These are phyloP conservation scores for Fusarium protoensiforme DNA, from an alignment of 2,329 filamentous ascomycete genomes.

Conservation along the genomic window DNA sequence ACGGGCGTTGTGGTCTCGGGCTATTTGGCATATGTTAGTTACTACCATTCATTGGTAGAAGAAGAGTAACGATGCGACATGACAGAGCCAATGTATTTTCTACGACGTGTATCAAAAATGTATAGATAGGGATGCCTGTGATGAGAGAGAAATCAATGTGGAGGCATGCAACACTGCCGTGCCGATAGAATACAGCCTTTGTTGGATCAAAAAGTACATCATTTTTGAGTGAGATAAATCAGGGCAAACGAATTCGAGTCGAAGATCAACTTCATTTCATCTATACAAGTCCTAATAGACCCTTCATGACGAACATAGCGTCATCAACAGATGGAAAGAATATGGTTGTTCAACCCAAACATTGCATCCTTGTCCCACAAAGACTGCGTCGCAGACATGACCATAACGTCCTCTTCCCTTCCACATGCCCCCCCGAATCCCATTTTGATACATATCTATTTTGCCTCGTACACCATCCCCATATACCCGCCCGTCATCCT, in stretches of 20 bases:
- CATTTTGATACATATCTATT: slow-evolving; percentile 16
- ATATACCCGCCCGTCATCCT: neutral
- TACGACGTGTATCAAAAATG: neutral
- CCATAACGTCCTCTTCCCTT: slow-evolving; percentile 13
- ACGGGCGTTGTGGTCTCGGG: neutral
- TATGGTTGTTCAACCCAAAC: neutral
- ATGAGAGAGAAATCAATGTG: neutral
- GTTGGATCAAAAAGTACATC: neutral
- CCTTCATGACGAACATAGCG: neutral
- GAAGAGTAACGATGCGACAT: neutral
- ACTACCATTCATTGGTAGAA: neutral
- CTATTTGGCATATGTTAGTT: neutral
- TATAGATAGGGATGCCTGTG: neutral
- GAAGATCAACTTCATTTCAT: slow-evolving; percentile 23
- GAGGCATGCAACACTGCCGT: neutral
- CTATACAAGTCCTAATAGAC: slow-evolving; percentile 18
- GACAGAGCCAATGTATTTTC: neutral
- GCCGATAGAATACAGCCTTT: neutral
- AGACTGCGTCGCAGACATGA: slow-evolving; percentile 26
- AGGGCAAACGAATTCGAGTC: neutral
- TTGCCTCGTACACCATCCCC: slow-evolving; percentile 1
- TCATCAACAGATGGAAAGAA: slow-evolving; percentile 4
- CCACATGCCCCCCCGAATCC: neutral
- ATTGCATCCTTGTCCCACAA: neutral
- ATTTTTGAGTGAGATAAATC: neutral